A percentile compares a stretch with the other conserved stretches of the same genome.
phyloP scores from a whole-genome alignment of 768 basidiomycete species.

The Boletus huronensis region DNA sequence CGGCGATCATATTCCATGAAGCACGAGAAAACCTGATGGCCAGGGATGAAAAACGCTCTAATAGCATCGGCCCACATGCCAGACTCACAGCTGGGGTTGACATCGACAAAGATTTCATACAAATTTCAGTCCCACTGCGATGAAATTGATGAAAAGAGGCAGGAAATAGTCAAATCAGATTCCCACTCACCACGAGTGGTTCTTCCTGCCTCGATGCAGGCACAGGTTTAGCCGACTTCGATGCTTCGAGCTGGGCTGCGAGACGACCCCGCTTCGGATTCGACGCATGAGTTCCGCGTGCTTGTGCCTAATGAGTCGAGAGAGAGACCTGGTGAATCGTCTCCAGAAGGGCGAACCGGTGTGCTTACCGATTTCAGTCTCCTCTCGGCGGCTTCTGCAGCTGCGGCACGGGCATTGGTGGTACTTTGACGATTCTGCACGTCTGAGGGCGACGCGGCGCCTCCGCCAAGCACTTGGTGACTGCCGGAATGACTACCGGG shows the following conservation, averaged over 20 bases:
- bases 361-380: slow-evolving; percentile 52
- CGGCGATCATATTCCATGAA: slow-evolving; percentile 31
- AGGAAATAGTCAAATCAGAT: slow-evolving; percentile 14
- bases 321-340: slow-evolving; percentile 22
- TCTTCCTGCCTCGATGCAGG: slow-evolving; percentile 41
- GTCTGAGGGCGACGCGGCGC: slow-evolving; percentile 27
- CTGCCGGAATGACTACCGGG: slow-evolving; percentile 38
- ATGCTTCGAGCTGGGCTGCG: slow-evolving; percentile 40
- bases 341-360: slow-evolving; percentile 10
- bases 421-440: slow-evolving; percentile 24
- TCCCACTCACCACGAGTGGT: slow-evolving; percentile 42
- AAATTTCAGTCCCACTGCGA: slow-evolving; percentile 41
- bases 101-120: slow-evolving; percentile 25
- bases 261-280: slow-evolving; percentile 47
- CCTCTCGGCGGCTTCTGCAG: slow-evolving; percentile 61
- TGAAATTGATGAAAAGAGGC: slow-evolving; percentile 30
- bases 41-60: slow-evolving; percentile 21
- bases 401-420: slow-evolving; percentile 49
- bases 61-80: slow-evolving; percentile 21
- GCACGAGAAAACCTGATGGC: slow-evolving; percentile 36
- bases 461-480: slow-evolving; percentile 48
- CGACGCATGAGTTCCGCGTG: slow-evolving; percentile 40
- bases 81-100: slow-evolving; percentile 21
- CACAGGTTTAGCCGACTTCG: slow-evolving; percentile 34
- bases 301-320: slow-evolving; percentile 35